Evolutionary conservation across 2,329 filamentous ascomycete species (phyloP).

Genomic region (Colletotrichum eremochloae): DNA sequence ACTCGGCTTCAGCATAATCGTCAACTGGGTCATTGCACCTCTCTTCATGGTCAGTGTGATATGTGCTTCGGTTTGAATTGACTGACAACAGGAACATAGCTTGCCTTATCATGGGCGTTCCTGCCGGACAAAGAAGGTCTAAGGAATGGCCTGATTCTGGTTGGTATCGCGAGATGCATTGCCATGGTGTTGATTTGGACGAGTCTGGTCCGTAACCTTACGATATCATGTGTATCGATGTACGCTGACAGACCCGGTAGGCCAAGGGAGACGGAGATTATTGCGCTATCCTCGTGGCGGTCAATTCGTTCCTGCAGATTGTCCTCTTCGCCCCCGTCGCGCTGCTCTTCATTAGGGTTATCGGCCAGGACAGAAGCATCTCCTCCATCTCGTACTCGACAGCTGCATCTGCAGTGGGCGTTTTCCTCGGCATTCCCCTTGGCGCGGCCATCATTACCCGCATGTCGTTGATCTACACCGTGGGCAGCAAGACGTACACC

Average conservation of each 20-base stretch:
- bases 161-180: slow-evolving; percentile 88
- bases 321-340: slow-evolving; percentile 78
- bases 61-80: fast-evolving
- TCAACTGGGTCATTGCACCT: slow-evolving; percentile 89
- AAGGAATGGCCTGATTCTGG: slow-evolving; percentile 80
- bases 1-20: slow-evolving; percentile 79
- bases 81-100: slow-evolving; percentile 53
- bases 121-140: slow-evolving; percentile 70
- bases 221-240: too few species aligned
- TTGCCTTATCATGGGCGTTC: slow-evolving; percentile 76
- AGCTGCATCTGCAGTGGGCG: slow-evolving; percentile 84
- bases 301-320: slow-evolving; percentile 83
- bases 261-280: slow-evolving; percentile 85
- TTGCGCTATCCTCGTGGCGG: slow-evolving; percentile 82
- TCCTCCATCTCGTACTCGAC: slow-evolving; percentile 68
- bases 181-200: slow-evolving; percentile 88
- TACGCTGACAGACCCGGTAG: slow-evolving; percentile 12
- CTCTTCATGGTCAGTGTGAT: slow-evolving; percentile 77
- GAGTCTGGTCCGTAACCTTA: slow-evolving; percentile 57
- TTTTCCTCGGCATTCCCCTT: slow-evolving; percentile 88
- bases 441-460: slow-evolving; percentile 84
- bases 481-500: slow-evolving; percentile 74
- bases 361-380: slow-evolving; percentile 63
- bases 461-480: slow-evolving; percentile 67
- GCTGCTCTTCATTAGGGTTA: slow-evolving; percentile 77